Base-by-base conservation (phyloP, 345 rosid species). In the Gossypium australe region DNA sequence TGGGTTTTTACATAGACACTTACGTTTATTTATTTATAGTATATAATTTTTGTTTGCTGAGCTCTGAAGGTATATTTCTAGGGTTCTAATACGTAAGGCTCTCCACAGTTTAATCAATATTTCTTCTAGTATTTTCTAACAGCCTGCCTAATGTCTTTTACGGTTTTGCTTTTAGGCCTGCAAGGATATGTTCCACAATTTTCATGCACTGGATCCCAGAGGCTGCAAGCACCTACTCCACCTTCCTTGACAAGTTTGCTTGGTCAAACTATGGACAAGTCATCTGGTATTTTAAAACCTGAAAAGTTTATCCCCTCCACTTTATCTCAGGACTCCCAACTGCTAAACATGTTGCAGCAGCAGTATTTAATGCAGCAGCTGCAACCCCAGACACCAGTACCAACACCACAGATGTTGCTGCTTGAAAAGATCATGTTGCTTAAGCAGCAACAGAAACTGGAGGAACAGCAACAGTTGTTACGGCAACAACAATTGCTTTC, bases 391-490 rank as follows among this genome's bases (percentile, higher is more conserved):
- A 66, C 87, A 61, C 79, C 90, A 60, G 80, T 80, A 70, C 82
- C 90, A 71, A 71, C 94, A 4, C 97, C 86, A 78, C 95, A 90
- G 86, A 84, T 89, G 64, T 85, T 85, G 13, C 61, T 88, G 56
- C 72, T 94, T 71, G 97, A 94, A 78, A 88, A 89, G 73, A 78
- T 89, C 75, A 75, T 92, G 63, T 78, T 89, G 79, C 86, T 92
- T 75, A 85, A 88, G 82, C 94, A 92, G 77, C 94, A 90, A 76
- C 94, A 88, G 80, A 84, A 88, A 75, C 97, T 87, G 73, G 92
- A 93, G 82, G 90, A 90, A 84, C 94, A 94, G 78, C 94, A 90
- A 78, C 93, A 89, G 84, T 78, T 92, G 76, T 79, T 94, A 81
- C 80, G 87, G 69, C 96, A 92, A 78, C 92, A 87, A 60, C 97